Conservation (phyloP, 2,329 filamentous ascomycete genomes). For the Biscogniauxia mediterranea region DNA sequence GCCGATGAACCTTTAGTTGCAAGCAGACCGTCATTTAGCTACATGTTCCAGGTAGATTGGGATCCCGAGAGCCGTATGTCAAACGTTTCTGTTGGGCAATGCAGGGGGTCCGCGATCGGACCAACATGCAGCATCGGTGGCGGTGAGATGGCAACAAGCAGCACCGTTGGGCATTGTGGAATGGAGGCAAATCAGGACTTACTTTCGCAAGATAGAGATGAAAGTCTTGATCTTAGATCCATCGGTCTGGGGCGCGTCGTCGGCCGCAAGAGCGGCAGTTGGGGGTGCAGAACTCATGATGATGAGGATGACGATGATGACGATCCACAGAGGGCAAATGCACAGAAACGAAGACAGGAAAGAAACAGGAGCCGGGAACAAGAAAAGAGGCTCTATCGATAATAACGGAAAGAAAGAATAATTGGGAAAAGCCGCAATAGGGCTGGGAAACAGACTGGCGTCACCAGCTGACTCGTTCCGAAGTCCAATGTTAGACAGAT, state of each 20-base stretch:
- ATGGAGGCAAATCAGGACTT: constrained; percentile 37
- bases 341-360: constrained; percentile 5
- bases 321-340: neutral
- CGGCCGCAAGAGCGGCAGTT: constrained; percentile 23
- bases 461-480: neutral
- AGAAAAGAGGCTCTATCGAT: neutral
- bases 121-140: constrained; percentile 4
- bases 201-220: constrained; percentile 84
- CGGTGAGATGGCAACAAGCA: constrained; percentile 11
- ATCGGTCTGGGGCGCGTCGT: constrained; percentile 59
- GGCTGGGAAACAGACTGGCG: neutral
- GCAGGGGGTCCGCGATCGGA: neutral
- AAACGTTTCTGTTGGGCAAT: neutral
- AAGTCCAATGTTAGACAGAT: neutral
- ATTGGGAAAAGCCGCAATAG: neutral
- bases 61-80: neutral
- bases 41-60: neutral
- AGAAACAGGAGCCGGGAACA: neutral
- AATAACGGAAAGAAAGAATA: neutral
- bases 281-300: constrained; percentile 29
- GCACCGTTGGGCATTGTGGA: neutral
- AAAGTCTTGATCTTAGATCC: constrained; percentile 88
- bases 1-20: constrained; percentile 74
- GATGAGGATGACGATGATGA: neutral
- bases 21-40: constrained; percentile 27